A percentile compares a stretch with the other conserved stretches of the same genome.
Conservation (phyloP, 495 filamentous ascomycete species). For the Entonaema liquescens region DNA sequence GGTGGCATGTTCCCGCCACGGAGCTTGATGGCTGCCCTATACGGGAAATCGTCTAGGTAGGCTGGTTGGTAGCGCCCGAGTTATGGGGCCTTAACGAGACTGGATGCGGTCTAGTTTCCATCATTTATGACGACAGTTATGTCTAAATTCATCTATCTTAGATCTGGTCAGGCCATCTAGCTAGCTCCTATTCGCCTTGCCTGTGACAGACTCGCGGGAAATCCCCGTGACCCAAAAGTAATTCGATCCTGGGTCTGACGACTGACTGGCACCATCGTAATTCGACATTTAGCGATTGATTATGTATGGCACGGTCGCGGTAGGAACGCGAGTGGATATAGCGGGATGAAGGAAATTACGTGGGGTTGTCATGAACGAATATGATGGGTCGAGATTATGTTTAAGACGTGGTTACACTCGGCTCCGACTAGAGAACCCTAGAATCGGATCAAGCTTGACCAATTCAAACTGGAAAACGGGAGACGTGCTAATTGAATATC, state of each 20-base stretch:
- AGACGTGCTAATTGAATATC: slow-evolving; percentile 27
- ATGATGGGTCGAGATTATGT: slow-evolving; percentile 28
- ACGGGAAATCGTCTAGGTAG: slow-evolving; percentile 19
- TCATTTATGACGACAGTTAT: slow-evolving; percentile 38
- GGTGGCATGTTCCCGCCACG: slow-evolving; percentile 27
- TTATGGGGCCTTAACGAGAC: slow-evolving; percentile 14
- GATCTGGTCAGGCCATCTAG: slow-evolving; percentile 10
- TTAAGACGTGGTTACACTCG: slow-evolving; percentile 36
- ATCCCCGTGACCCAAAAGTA: slow-evolving; percentile 21
- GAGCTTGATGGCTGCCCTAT: slow-evolving; percentile 23
- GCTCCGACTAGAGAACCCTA: slow-evolving; percentile 36
- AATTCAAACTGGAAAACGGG: slow-evolving; percentile 7
- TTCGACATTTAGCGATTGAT: slow-evolving; percentile 34
- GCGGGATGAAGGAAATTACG: slow-evolving; percentile 33
- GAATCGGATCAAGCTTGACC: slow-evolving; percentile 31
- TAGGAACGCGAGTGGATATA: slow-evolving; percentile 28
- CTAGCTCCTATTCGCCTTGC: slow-evolving; percentile 24
- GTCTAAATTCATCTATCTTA: slow-evolving; percentile 26
- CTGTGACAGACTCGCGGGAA: slow-evolving; percentile 17
- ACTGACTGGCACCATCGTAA: slow-evolving; percentile 24
- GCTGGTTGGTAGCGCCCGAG: slow-evolving; percentile 22
- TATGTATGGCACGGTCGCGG: slow-evolving; percentile 26
- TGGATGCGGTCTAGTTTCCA: slow-evolving; percentile 32
- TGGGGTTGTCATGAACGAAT: slow-evolving; percentile 27
- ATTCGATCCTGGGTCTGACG: slow-evolving; percentile 22